Conservation (phyloP, 176 grass and related monocot species). For the Phragmites australis region DNA sequence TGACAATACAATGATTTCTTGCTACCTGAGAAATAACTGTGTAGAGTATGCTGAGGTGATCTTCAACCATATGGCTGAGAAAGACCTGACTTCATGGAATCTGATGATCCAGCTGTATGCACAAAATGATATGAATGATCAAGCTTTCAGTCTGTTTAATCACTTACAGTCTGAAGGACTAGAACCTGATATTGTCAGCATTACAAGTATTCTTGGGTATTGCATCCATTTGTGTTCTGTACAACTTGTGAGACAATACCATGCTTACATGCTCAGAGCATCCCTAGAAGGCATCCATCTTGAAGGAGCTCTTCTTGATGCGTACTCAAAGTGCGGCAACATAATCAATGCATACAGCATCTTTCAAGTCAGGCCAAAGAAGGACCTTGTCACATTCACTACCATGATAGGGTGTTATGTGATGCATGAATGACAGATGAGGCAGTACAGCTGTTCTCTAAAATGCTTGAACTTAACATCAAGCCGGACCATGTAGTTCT, state of each 20-base stretch:
- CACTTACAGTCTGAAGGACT: slow-evolving; percentile 48
- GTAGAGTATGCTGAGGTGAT: slow-evolving; percentile 50
- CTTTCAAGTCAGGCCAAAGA: slow-evolving; percentile 48
- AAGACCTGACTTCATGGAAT: slow-evolving; percentile 68
- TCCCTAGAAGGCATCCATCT: slow-evolving; percentile 57
- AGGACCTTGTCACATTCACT: slow-evolving; percentile 65
- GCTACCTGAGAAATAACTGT: slow-evolving; percentile 53
- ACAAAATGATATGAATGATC: slow-evolving; percentile 44
- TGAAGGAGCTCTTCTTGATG: slow-evolving; percentile 64
- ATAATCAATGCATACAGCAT: slow-evolving; percentile 52
- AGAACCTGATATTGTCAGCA: slow-evolving; percentile 55
- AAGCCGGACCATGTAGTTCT: slow-evolving; percentile 70
- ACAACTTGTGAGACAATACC: slow-evolving; percentile 68
- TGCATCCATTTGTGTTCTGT: slow-evolving; percentile 64
- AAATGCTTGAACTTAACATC: slow-evolving; percentile 63
- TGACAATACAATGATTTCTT: slow-evolving; percentile 68
- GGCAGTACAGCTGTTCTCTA: slow-evolving; percentile 52
- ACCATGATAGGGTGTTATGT: slow-evolving; percentile 75
- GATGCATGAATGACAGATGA: slow-evolving; percentile 72
- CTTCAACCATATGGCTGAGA: slow-evolving; percentile 63
- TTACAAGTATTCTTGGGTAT: slow-evolving; percentile 61
- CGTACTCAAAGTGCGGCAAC: slow-evolving; percentile 65
- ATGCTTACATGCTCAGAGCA: slow-evolving; percentile 63
- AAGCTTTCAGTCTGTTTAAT: slow-evolving; percentile 58
- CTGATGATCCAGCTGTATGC: slow-evolving; percentile 62